These are phyloP conservation scores for Terfezia boudieri DNA, from an alignment of 495 filamentous ascomycete genomes.

Conservation along the genomic window DNA sequence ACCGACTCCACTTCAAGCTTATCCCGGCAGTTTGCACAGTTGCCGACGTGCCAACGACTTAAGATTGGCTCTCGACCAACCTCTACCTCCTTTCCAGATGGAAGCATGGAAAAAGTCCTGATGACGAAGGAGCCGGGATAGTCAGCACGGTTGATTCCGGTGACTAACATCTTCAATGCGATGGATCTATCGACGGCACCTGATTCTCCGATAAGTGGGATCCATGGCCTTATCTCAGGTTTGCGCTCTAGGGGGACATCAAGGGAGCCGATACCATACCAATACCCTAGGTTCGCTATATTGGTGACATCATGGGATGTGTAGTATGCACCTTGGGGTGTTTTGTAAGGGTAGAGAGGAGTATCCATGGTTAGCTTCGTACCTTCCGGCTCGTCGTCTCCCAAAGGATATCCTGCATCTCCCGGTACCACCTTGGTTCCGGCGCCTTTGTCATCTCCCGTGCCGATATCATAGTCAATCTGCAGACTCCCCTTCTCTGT, in stretches of 20 bases:
- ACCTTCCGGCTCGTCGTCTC: background rate
- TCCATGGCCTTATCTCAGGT: background rate
- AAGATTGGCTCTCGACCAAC: constrained; percentile 10
- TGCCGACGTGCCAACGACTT: constrained; percentile 12
- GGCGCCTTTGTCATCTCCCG: no score
- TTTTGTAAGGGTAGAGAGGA: constrained; percentile 9
- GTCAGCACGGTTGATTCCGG: constrained; percentile 5
- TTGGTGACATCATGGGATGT: constrained; percentile 4
- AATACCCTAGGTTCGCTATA: constrained; percentile 5
- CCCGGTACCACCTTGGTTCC: background rate
- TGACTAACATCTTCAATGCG: background rate
- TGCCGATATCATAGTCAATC: no score
- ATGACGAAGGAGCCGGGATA: constrained; percentile 11
- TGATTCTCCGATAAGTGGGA: background rate
- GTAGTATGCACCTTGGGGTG: background rate
- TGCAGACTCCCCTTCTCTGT: constrained; percentile 1
- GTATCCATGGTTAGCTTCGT: constrained; percentile 2
- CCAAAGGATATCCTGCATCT: constrained; percentile 1
- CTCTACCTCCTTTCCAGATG: background rate
- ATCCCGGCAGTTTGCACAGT: constrained; percentile 14
- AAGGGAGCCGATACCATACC: background rate
- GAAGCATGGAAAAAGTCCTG: background rate
- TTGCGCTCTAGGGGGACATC: no score
- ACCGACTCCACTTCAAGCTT: constrained; percentile 3
- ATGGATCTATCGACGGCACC: background rate